Conservation (phyloP, 2,329 filamentous ascomycete genomes). For the Aspergillus viridinutans region DNA sequence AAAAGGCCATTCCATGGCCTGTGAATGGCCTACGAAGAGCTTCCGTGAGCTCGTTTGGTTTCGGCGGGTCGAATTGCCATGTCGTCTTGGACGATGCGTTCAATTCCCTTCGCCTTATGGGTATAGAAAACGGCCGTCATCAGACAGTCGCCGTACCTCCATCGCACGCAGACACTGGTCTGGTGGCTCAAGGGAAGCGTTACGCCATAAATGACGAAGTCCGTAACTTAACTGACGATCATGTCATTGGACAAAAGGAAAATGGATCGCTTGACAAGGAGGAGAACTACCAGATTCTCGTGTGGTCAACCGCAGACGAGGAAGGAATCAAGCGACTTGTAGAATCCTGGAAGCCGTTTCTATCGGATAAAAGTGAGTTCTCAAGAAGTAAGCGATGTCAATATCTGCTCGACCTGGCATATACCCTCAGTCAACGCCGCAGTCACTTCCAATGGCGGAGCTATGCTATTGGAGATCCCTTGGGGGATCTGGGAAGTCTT, state of each 20-base stretch:
- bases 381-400: not conserved
- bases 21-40: conserved; percentile 12
- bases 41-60: conserved; percentile 24
- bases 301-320: conserved; percentile 10
- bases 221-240: not conserved
- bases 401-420: not conserved
- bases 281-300: not conserved
- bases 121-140: not conserved
- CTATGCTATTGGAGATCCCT: not conserved
- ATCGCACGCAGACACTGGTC: not conserved
- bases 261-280: not conserved
- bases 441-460: not conserved
- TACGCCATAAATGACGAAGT: not conserved
- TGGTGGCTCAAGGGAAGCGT: no score
- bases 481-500: not conserved
- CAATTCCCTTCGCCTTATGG: conserved; percentile 2
- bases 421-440: conserved; percentile 4
- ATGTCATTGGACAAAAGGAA: no score
- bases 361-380: not conserved
- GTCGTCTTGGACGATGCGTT: conserved; percentile 20
- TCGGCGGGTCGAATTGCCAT: conserved; percentile 26
- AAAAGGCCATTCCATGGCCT: conserved; percentile 14
- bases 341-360: not conserved
- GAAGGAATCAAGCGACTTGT: conserved; percentile 6
- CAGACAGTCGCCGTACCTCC: not conserved